Base-by-base conservation (phyloP, 2,329 filamentous ascomycete species). In the Cladosporium cucumerinum region DNA sequence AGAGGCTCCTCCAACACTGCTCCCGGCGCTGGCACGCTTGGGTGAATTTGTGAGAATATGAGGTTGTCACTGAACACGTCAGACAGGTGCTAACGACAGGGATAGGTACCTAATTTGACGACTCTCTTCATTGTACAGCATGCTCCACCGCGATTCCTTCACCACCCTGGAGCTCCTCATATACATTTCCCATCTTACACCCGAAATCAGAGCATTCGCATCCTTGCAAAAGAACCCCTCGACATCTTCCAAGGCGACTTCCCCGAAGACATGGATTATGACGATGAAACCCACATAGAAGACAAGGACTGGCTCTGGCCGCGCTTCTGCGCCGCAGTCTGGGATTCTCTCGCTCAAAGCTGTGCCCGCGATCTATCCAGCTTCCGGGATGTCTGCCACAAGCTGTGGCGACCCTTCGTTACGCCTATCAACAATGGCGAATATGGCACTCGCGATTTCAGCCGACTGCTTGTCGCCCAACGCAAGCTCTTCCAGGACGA, bases 341-440 rank as follows among this genome's bases (percentile, higher is more conserved):
- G 96, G 83, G 95, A 99, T 74, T 88, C 93, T 0, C 82, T 98
- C 14, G 87, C 89, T 57, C 91, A 89, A 68, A 87, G 92, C 55
- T 92, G 92, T 3, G 90, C 90, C 0, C 87, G 93, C 58, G 93
- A 94, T 43, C 82, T 98, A 16, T 84, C 89, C 1, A 85, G 86
- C 12, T 93, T 97, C 70, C 83, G 82, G 3, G 84, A 86, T 39
- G 86, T 89, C 58, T 93, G 90, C 73, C 78, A 86, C 57, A 86
- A 88, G 51, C 84, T 98, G 23, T 99, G 95, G 95, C 88, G 89
- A 12, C 85, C 88, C 4, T 98, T 99, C 77, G 88, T 91, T 0
- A 85, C 86, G 7, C 94, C 94, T 0, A 85, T 98, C 26, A 78
- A 88, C 1, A 86, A 87, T 1, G 90, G 90, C n/a, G 88, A 89